Evolutionary conservation across 2,329 filamentous ascomycete genomes (phyloP).

Genomic region (Neofusicoccum laricinum): DNA sequence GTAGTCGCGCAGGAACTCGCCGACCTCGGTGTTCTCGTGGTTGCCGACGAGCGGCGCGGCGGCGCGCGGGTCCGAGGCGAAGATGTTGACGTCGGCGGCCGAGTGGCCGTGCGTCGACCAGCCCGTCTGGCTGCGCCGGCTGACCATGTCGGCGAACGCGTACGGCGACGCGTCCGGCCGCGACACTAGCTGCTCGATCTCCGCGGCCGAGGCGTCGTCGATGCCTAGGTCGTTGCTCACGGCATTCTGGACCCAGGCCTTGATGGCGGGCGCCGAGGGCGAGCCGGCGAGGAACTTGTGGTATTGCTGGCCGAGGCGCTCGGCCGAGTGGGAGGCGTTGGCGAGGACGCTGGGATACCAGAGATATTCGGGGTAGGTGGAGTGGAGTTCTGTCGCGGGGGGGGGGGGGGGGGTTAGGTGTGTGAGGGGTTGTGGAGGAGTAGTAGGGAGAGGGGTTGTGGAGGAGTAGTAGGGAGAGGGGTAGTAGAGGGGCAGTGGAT

Average conservation of each 20-base stretch:
- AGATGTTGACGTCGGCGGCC: slow-evolving; percentile 95
- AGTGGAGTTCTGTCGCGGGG: slow-evolving; percentile 49
- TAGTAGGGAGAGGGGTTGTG: too few species aligned
- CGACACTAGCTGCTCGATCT: slow-evolving; percentile 65
- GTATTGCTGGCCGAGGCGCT: slow-evolving; percentile 66
- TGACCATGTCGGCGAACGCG: slow-evolving; percentile 80
- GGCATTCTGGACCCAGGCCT: slow-evolving; percentile 66
- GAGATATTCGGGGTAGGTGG: slow-evolving; percentile 63
- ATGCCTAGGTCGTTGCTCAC: slow-evolving; percentile 73
- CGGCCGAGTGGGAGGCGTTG: slow-evolving; percentile 72
- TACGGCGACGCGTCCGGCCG: slow-evolving; percentile 57
- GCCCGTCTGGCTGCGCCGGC: slow-evolving; percentile 80
- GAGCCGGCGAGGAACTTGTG: slow-evolving; percentile 52
- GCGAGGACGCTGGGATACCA: slow-evolving; percentile 84
- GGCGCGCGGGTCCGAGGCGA: slow-evolving; percentile 68
- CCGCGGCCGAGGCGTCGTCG: slow-evolving; percentile 65
- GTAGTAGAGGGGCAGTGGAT: not conserved
- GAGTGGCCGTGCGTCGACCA: slow-evolving; percentile 80
- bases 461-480: too few species aligned
- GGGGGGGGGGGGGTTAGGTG: not conserved
- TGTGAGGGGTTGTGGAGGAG: too few species aligned
- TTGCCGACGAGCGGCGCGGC: slow-evolving; percentile 72
- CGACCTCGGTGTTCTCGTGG: slow-evolving; percentile 92
- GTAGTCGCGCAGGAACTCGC: slow-evolving; percentile 75
- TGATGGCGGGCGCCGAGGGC: slow-evolving; percentile 30